Base-by-base conservation (phyloP, 1,139 yeast genomes). In the Yamadazyma songkhlaensis region DNA sequence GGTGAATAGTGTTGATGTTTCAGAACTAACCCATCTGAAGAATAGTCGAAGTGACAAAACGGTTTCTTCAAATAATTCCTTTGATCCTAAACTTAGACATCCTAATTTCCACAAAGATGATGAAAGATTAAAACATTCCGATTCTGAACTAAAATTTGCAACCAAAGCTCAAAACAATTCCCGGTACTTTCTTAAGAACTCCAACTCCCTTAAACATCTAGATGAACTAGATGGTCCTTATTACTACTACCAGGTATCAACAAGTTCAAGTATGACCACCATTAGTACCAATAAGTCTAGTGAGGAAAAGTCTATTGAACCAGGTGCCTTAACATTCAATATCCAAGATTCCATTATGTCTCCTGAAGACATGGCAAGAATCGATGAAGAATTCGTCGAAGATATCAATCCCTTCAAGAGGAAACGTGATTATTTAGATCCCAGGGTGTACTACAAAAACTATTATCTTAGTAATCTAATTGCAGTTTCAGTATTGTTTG, bases 81-180 rank as follows among this genome's bases (percentile, higher is more conserved):
- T 4, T 17, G 20, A 17, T 17, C 6, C 20, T 17, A 17, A 17
- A 17, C 20, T 17, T 17, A 39, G 48, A 25, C 52, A 49, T 31
- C 51, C 52, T 1, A 50, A 50, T 24, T 50, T 50, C 32, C 40
- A 44, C 35, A 47, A 42, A 32, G 26, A 22, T 2, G 50, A 49
- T 33, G 31, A 26, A 3, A 35, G 54, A 27, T 21, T 45, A 7
- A 37, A 32, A n/a, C 29, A 34, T 12, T 20, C 21, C 1, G 29
- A 23, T 8, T 34, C 47, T 10, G 41, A 39, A 3, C 31, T 49
- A 12, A 29, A 39, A 3, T 35, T 49, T 22, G 54, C 48, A 3
- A 31, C 45, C 6, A 44, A 46, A 35, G 45, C 48, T 3, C 37
- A 40, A 20, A 35, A 39, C 9, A 31, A 38, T 26, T 45, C 55